These are phyloP conservation scores for Tulasnella sp. DNA, from an alignment of 768 basidiomycete genomes.

Conservation along the genomic window DNA sequence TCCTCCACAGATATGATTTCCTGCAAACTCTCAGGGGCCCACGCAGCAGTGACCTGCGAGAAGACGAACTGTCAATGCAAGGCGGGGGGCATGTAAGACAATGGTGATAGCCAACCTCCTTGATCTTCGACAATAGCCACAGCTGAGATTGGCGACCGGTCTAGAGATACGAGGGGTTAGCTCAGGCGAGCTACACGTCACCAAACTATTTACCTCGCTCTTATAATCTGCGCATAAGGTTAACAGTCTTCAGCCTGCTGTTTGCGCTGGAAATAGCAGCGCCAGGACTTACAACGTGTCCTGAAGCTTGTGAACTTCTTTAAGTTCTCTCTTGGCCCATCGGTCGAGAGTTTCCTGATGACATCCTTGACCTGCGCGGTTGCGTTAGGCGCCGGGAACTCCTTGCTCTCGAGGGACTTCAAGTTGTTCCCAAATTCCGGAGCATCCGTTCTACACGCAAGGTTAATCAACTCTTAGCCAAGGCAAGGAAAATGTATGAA, in stretches of 20 bases:
- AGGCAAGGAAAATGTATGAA: neutral
- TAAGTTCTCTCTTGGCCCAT: slow-evolving; percentile 54
- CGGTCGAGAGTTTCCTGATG: slow-evolving; percentile 53
- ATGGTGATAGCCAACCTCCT: slow-evolving; percentile 37
- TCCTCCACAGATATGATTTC: slow-evolving; percentile 54
- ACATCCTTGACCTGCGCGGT: slow-evolving; percentile 50
- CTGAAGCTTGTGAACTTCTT: slow-evolving; percentile 58
- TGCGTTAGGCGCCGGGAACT: slow-evolving; percentile 49
- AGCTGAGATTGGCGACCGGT: slow-evolving; percentile 65
- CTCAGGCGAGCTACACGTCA: too few relatives aligned
- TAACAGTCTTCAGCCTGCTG: slow-evolving; percentile 1
- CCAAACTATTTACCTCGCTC: slow-evolving; percentile 54
- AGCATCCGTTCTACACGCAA: slow-evolving; percentile 55
- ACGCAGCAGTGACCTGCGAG: slow-evolving; percentile 50
- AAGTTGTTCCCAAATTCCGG: slow-evolving; percentile 38
- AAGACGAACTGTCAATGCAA: neutral
- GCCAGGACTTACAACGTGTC: slow-evolving; percentile 51
- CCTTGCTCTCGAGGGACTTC: slow-evolving; percentile 8
- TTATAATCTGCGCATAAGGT: slow-evolving; percentile 45
- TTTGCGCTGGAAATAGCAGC: neutral
- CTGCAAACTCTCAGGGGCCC: slow-evolving; percentile 46
- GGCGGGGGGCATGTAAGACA: neutral
- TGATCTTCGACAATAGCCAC: slow-evolving; percentile 62
- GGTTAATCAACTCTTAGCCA: neutral
- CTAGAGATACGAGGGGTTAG: too few relatives aligned